Percentiles rank a stretch among this genome's conserved stretches.
phyloP scores from a whole-genome alignment of 2,329 filamentous ascomycete species.

The Fusarium verticillioides region DNA sequence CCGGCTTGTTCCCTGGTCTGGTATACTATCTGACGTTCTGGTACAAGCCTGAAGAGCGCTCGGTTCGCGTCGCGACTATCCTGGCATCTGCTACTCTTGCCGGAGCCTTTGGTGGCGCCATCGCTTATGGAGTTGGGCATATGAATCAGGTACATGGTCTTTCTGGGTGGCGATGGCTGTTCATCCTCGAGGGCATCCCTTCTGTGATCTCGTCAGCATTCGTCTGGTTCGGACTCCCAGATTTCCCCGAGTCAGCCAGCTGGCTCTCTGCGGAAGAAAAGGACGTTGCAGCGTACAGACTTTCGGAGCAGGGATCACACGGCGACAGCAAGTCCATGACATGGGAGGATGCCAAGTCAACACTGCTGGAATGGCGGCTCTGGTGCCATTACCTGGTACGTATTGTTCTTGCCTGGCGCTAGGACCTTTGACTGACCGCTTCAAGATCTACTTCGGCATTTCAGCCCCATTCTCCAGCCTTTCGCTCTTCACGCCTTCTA shows the following conservation, averaged over 20 bases:
- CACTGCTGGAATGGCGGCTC: conserved; percentile 70
- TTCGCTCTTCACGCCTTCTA: conserved; percentile 68
- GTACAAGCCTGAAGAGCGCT: conserved; percentile 76
- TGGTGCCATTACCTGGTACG: conserved; percentile 69
- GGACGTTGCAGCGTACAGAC: conserved; percentile 56
- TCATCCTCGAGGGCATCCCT: conserved; percentile 69
- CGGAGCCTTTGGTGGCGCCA: conserved; percentile 75
- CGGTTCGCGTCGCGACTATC: conserved; percentile 72
- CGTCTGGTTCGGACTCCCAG: conserved; percentile 74
- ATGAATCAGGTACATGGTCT: conserved; percentile 71
- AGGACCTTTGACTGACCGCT: not conserved
- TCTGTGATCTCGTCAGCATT: conserved; percentile 69
- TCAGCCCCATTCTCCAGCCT: conserved; percentile 65
- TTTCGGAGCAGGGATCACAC: conserved; percentile 49
- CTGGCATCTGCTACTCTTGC: conserved; percentile 74
- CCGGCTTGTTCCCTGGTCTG: conserved; percentile 42
- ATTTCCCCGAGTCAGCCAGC: conserved; percentile 71
- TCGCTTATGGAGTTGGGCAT: conserved; percentile 75
- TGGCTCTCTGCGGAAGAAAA: conserved; percentile 70
- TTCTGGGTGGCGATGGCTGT: conserved; percentile 73
- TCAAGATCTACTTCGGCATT: conserved; percentile 57
- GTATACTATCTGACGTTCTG: conserved; percentile 69
- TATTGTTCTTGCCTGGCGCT: fast-evolving
- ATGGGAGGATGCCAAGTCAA: conserved; percentile 74
- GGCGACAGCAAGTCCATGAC: conserved; percentile 70